phyloP scores from a whole-genome alignment of 495 filamentous ascomycete genomes.

The Tuber borchii region DNA sequence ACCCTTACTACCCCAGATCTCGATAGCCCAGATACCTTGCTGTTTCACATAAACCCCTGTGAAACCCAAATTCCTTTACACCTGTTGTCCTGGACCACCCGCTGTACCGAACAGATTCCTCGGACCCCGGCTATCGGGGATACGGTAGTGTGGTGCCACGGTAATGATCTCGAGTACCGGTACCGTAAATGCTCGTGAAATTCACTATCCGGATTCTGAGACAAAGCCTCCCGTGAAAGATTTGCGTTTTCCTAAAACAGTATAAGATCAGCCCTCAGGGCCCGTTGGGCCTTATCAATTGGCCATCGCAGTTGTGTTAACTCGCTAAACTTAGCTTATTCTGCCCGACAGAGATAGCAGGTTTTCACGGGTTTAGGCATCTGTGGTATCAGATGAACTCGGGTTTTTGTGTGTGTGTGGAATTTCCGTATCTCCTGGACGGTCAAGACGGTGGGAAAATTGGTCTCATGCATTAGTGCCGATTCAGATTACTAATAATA shows the following conservation, averaged over 20 bases:
- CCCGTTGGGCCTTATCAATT: too few relatives aligned
- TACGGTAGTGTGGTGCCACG: neutral
- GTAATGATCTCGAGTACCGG: neutral
- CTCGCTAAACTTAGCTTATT: too few relatives aligned
- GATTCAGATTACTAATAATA: too few relatives aligned
- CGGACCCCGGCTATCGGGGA: neutral
- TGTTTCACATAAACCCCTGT: neutral
- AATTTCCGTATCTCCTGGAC: neutral
- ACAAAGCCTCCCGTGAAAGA: too few relatives aligned
- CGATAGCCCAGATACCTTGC: neutral
- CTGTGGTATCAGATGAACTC: neutral
- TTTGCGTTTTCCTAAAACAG: too few relatives aligned
- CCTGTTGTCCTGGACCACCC: neutral
- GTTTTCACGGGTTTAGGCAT: neutral
- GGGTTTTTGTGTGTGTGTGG: neutral
- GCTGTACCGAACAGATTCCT: neutral
- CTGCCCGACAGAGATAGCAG: too few relatives aligned
- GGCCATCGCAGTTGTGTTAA: too few relatives aligned
- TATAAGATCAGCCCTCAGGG: too few relatives aligned
- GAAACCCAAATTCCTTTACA: neutral
- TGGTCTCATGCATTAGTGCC: too few relatives aligned
- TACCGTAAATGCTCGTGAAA: too few relatives aligned
- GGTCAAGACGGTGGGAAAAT: too few relatives aligned
- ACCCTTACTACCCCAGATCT: neutral
- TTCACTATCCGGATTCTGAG: too few relatives aligned